phyloP scores from a whole-genome alignment of 257 asterid species.

The Solanum stenotomum region DNA sequence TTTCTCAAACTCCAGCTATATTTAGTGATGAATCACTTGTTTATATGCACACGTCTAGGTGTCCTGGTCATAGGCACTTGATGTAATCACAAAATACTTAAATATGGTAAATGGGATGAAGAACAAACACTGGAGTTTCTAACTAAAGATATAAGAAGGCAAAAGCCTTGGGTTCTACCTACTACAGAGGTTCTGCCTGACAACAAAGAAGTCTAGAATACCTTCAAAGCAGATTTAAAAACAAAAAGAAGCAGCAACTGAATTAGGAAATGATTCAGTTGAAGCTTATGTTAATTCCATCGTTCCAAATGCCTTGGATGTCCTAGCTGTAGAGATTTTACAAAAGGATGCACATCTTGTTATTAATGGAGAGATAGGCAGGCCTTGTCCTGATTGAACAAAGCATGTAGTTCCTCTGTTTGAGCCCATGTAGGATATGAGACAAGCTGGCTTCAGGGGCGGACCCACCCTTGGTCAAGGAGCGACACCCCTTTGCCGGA shows the following conservation, averaged over 20 bases:
- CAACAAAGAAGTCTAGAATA: conserved; percentile 78
- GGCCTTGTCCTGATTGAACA: conserved; percentile 73
- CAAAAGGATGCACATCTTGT: conserved; percentile 87
- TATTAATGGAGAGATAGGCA: conserved; percentile 52
- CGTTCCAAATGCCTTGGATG: conserved; percentile 97
- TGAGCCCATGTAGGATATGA: conserved; percentile 93
- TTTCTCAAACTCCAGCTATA: background rate
- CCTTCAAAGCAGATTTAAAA: conserved; percentile 35
- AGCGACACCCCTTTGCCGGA: too few species aligned
- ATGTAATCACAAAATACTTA: conserved; percentile 68
- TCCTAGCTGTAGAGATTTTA: conserved; percentile 88
- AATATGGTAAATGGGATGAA: conserved; percentile 94
- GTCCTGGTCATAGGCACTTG: conserved; percentile 54
- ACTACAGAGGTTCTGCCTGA: conserved; percentile 69
- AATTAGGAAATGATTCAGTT: conserved; percentile 78
- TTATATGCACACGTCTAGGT: conserved; percentile 24
- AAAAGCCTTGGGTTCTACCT: conserved; percentile 80
- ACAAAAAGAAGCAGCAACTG: conserved; percentile 26
- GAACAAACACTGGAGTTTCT: conserved; percentile 72
- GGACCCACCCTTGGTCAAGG: background rate
- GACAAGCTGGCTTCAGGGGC: conserved; percentile 55
- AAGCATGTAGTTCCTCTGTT: conserved; percentile 86
- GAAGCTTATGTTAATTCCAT: conserved; percentile 94
- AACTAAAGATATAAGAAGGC: conserved; percentile 81
- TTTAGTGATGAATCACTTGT: background rate